Evolutionary conservation across 768 basidiomycete genomes (phyloP).

Genomic region (Leccinum rimulosum): DNA sequence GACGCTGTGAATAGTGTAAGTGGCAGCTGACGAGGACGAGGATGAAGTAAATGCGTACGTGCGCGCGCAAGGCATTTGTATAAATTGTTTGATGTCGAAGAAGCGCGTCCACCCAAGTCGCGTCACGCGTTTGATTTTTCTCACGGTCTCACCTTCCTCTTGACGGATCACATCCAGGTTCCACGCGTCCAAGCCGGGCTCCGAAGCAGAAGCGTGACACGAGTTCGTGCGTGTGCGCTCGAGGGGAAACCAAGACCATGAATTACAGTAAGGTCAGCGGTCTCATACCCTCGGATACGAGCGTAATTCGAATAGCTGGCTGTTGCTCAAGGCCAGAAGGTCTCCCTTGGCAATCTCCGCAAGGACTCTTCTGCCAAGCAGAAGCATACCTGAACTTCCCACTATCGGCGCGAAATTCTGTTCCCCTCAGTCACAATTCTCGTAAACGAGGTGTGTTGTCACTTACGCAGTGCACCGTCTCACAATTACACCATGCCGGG

Average conservation of each 20-base stretch:
- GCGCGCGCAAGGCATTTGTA: constrained; percentile 1
- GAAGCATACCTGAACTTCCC: not conserved
- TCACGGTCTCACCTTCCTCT: not conserved
- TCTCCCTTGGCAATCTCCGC: no score
- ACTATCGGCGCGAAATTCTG: not conserved
- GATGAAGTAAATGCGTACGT: not conserved
- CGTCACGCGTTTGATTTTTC: not conserved
- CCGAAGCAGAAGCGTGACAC: no score
- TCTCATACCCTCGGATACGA: no score
- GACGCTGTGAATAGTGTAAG: constrained; percentile 8
- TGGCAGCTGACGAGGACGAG: not conserved
- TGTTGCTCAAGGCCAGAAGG: no score
- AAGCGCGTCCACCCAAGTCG: not conserved
- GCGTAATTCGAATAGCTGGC: no score
- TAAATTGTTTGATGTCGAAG: not conserved
- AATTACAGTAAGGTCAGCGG: no score
- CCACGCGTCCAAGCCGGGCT: no score
- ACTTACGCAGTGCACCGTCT: no score
- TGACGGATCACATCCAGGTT: not conserved
- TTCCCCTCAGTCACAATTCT: not conserved
- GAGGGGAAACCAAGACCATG: no score
- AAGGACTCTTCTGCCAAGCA: no score
- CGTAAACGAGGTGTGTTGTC: not conserved
- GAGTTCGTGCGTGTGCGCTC: no score
- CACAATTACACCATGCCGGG: not conserved